Evolutionary conservation across 495 filamentous ascomycete genomes (phyloP), one percentile per base, ranked within the genome.

Genomic region (Baudoinia panamericana): DNA sequence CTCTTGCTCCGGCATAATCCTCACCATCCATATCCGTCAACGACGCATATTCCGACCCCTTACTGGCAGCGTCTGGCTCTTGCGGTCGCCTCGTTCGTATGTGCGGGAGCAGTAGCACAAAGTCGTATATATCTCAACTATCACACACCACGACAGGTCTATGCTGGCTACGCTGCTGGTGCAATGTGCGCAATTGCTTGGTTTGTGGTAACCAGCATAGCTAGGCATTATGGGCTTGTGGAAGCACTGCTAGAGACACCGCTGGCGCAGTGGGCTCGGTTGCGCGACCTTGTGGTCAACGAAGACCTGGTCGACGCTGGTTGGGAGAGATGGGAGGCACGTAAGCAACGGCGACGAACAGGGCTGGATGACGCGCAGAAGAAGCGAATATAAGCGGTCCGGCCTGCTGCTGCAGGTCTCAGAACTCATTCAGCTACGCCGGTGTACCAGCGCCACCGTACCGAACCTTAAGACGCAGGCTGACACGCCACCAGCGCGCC

Each of bases 281-380:
- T 90, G 18, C 66, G 90, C 38, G 90, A 97, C 63, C 62, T 96
- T 47, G 76, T 93, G 20, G 70, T 94, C 17, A 77, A 79, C 64
- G 87, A 95, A 62, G 92, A 96, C 61, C 57, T 94, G 49, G 78
- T 77, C 15, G 84, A 93, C 61, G 77, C 85, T 30, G 90, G 90
- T 18, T 96, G 90, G 90, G 82, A 81, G 61, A 77, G 80, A 56
- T 96, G 86, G 87, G 76, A 85, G 62, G n/a, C n/a, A n/a, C n/a
- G n/a, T n/a, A n/a, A n/a, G n/a, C n/a, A n/a, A n/a, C n/a, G n/a
- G n/a, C n/a, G n/a, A n/a, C n/a, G n/a, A n/a, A n/a, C n/a, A n/a
- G n/a, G n/a, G n/a, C n/a, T n/a, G n/a, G n/a, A n/a, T n/a, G n/a
- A n/a, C n/a, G n/a, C n/a, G n/a, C n/a, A n/a, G n/a, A n/a, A n/a